phyloP scores from a whole-genome alignment of 2,329 filamentous ascomycete species.

The Rhinocladiella mackenziei region DNA sequence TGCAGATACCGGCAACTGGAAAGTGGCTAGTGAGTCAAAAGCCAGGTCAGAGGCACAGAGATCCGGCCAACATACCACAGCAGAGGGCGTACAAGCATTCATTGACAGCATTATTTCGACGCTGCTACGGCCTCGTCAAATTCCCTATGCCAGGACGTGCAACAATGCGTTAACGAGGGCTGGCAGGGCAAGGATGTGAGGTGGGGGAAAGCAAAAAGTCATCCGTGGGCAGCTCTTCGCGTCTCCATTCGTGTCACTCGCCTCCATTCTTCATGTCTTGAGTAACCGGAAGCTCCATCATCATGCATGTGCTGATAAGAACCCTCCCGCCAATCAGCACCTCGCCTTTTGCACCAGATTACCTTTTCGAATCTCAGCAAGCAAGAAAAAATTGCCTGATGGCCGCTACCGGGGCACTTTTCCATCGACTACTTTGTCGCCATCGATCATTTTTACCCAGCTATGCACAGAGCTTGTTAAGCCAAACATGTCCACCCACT shows the following conservation, averaged over 20 bases:
- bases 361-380: conserved; percentile 22
- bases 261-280: conserved; percentile 14
- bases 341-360: conserved; percentile 19
- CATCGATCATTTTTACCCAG: not conserved
- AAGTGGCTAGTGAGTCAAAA: too few species aligned
- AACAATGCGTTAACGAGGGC: not conserved
- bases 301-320: conserved; percentile 26
- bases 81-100: too few species aligned
- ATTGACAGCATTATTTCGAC: too few species aligned
- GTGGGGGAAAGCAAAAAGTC: too few species aligned
- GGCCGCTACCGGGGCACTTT: conserved; percentile 17
- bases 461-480: not conserved
- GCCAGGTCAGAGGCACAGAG: too few species aligned
- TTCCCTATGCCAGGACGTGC: not conserved
- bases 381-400: conserved; percentile 6
- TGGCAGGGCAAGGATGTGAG: too few species aligned
- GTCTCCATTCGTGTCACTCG: conserved; percentile 3
- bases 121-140: too few species aligned
- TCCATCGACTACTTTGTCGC: not conserved
- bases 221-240: conserved; percentile 13
- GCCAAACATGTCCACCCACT: too few species aligned
- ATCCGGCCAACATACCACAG: too few species aligned
- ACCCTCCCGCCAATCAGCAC: conserved; percentile 14
- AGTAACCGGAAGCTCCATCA: conserved; percentile 16
- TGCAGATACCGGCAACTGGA: not conserved